Conservation (phyloP, 176 grass and related monocot genomes). For the Carex parvula region DNA sequence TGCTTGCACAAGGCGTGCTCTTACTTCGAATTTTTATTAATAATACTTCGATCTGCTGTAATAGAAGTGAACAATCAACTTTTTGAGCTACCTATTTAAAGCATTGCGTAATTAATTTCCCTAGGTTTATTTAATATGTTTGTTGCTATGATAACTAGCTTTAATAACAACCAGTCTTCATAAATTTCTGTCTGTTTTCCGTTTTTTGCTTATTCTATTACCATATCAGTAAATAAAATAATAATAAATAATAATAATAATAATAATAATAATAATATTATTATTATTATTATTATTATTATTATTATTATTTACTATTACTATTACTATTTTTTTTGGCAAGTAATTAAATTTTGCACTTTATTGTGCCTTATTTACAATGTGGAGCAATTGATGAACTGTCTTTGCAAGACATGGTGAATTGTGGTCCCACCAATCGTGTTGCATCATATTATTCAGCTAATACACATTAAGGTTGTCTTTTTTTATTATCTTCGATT, state of each 20-base stretch:
- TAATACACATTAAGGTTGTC: background rate
- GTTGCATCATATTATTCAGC: background rate
- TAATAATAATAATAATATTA: too few relatives aligned
- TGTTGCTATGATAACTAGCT: background rate
- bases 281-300: too few relatives aligned
- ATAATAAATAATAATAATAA: background rate
- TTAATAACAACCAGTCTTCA: background rate
- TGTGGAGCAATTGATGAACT: background rate
- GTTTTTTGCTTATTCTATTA: background rate
- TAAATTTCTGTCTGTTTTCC: background rate
- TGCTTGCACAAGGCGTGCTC: background rate
- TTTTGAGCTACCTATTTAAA: background rate
- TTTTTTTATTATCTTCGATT: too few relatives aligned
- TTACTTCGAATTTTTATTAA: background rate
- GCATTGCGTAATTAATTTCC: constrained; percentile 6
- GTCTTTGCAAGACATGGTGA: background rate
- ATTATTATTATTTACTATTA: too few relatives aligned
- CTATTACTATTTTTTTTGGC: background rate
- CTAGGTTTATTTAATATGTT: background rate
- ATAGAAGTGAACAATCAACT: constrained; percentile 10
- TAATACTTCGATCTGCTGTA: background rate
- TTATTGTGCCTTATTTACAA: background rate
- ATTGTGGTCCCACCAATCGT: background rate
- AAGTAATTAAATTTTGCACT: background rate
- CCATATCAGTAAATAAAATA: background rate